Conservation (phyloP, 495 filamentous ascomycete species). For the Parachaetomium inaequale region DNA sequence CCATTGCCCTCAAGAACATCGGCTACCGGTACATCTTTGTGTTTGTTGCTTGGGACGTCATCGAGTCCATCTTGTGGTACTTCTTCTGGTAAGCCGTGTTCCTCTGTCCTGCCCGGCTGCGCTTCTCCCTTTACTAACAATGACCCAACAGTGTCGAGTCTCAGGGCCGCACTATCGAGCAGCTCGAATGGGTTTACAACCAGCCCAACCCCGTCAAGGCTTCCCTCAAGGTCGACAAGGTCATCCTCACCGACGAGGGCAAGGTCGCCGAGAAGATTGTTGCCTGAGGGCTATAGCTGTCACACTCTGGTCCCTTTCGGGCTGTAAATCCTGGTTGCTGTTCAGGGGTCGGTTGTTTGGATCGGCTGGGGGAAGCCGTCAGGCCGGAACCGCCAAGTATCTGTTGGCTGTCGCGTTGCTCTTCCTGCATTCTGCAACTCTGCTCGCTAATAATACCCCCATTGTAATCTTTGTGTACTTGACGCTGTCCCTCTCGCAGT, state of each 20-base stretch:
- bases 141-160: slow-evolving; percentile 41
- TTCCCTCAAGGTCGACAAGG: slow-evolving; percentile 51
- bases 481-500: no score
- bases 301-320: background rate
- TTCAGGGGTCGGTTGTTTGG: background rate
- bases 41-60: slow-evolving; percentile 45
- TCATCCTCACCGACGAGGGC: slow-evolving; percentile 51
- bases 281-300: background rate
- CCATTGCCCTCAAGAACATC: slow-evolving; percentile 48
- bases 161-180: slow-evolving; percentile 49
- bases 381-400: background rate
- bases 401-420: background rate
- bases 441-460: background rate
- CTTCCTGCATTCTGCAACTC: no score
- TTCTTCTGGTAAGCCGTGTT: slow-evolving; percentile 43
- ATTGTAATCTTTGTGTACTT: background rate
- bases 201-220: slow-evolving; percentile 50
- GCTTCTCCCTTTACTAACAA: slow-evolving; percentile 20
- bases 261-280: slow-evolving; percentile 52
- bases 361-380: background rate
- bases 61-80: slow-evolving; percentile 47
- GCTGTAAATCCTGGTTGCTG: background rate
- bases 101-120: background rate
- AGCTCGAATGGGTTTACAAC: slow-evolving; percentile 51
- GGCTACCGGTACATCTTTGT: slow-evolving; percentile 50